phyloP scores from a whole-genome alignment of 2,329 filamentous ascomycete genomes.

The Penicillium sp. region DNA sequence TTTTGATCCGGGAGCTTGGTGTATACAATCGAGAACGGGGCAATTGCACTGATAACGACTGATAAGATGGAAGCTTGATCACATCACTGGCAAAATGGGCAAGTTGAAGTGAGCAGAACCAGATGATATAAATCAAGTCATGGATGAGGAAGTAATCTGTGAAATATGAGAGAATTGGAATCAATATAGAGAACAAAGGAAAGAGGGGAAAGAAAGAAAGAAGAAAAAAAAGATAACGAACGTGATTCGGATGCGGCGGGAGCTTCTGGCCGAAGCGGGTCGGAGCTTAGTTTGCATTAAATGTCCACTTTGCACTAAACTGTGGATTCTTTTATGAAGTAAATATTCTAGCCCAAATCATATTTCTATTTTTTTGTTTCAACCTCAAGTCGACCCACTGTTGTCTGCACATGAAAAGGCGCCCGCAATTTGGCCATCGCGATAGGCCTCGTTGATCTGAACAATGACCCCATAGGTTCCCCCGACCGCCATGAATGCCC shows the following conservation, averaged over 20 bases:
- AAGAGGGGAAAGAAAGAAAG: not conserved
- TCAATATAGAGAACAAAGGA: not conserved
- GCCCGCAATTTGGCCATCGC: conserved; percentile 16
- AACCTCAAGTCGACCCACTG: conserved; percentile 10
- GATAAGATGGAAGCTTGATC: conserved; percentile 1
- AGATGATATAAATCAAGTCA: not conserved
- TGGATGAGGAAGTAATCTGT: not conserved
- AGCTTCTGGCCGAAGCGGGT: not conserved
- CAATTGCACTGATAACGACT: conserved; percentile 10
- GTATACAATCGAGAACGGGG: not conserved
- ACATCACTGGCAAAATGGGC: conserved; percentile 2
- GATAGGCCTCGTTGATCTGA: conserved; percentile 21
- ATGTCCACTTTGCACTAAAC: not conserved
- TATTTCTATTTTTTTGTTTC: not conserved
- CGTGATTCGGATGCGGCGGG: conserved; percentile 1
- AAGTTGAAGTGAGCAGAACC: not conserved
- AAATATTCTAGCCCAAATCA: not conserved
- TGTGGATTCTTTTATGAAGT: not conserved
- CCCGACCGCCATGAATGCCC: conserved; percentile 50
- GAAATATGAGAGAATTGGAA: not conserved
- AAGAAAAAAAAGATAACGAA: not conserved
- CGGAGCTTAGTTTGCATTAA: not conserved
- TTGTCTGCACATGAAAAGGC: conserved; percentile 22
- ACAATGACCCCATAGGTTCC: conserved; percentile 38
- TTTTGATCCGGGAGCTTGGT: not conserved